Evolutionary conservation across 1,284 basidiomycete species (phyloP).

Genomic region (Takashimella koratensis): DNA sequence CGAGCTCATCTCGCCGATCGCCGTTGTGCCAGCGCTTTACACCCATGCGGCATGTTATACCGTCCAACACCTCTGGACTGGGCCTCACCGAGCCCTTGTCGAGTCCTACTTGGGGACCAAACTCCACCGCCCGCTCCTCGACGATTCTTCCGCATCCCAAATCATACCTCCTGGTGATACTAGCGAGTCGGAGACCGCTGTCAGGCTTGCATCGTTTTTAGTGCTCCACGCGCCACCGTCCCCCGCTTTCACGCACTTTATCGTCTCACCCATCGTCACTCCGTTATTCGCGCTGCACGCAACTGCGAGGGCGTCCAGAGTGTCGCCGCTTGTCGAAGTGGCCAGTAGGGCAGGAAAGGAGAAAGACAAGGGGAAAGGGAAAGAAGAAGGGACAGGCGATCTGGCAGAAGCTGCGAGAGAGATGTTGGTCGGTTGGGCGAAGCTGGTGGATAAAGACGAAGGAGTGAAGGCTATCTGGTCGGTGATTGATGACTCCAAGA

Average conservation of each 20-base stretch:
- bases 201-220: constrained; percentile 2
- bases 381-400: constrained; percentile 1
- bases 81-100: constrained; percentile 13
- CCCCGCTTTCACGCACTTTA: constrained; percentile 59
- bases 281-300: constrained; percentile 63
- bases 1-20: constrained; percentile 19
- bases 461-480: constrained; percentile 61
- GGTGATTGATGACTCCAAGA: constrained; percentile 57
- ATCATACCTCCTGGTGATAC: constrained; percentile 52
- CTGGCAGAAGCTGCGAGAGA: constrained; percentile 52
- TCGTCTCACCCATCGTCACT: constrained; percentile 66
- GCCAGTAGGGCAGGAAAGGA: too few relatives aligned
- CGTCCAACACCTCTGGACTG: constrained; percentile 24
- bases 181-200: background rate
- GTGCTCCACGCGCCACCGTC: constrained; percentile 67
- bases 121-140: constrained; percentile 15
- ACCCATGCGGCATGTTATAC: constrained; percentile 32
- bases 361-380: background rate
- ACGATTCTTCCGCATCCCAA: constrained; percentile 24
- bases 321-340: background rate
- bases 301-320: background rate
- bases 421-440: constrained; percentile 68
- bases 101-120: constrained; percentile 53
- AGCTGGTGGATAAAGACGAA: constrained; percentile 57
- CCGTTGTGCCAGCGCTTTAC: constrained; percentile 21